Percentiles rank a stretch among this genome's conserved stretches.
Evolutionary conservation across 306 rosid genomes (phyloP).

Genomic region (Calophaca sinica): DNA sequence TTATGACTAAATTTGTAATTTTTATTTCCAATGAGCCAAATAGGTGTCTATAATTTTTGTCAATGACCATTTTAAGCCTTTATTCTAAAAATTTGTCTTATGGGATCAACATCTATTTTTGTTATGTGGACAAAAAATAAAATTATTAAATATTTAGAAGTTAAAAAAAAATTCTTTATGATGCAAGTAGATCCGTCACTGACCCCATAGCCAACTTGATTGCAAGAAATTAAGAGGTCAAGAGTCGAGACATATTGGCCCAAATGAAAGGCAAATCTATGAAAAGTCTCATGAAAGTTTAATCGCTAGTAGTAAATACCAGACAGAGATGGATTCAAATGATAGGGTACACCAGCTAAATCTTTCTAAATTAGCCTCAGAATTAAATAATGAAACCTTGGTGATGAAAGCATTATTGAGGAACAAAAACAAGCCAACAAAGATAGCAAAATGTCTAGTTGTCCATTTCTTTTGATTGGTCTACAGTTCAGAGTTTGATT

Average conservation of each 20-base stretch:
- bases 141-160: no score
- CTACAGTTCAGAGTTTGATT: constrained; percentile 50
- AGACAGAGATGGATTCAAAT: constrained; percentile 12
- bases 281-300: not conserved
- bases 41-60: no score
- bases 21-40: no score
- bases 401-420: constrained; percentile 39
- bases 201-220: not conserved
- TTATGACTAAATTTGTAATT: no score
- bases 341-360: constrained; percentile 25
- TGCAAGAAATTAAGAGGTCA: not conserved
- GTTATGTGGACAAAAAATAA: no score
- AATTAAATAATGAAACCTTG: constrained; percentile 19
- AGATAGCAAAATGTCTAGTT: constrained; percentile 19
- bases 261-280: no score
- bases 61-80: no score
- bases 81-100: no score
- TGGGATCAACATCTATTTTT: no score
- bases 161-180: no score
- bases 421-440: constrained; percentile 22
- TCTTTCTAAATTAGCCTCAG: constrained; percentile 37
- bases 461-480: constrained; percentile 31
- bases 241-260: no score
- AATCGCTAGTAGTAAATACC: not conserved
- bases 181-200: no score